A percentile compares a stretch with the other conserved stretches of the same genome.
Conservation (phyloP, 1,284 basidiomycete genomes). For the Rhodotorula sp. region DNA sequence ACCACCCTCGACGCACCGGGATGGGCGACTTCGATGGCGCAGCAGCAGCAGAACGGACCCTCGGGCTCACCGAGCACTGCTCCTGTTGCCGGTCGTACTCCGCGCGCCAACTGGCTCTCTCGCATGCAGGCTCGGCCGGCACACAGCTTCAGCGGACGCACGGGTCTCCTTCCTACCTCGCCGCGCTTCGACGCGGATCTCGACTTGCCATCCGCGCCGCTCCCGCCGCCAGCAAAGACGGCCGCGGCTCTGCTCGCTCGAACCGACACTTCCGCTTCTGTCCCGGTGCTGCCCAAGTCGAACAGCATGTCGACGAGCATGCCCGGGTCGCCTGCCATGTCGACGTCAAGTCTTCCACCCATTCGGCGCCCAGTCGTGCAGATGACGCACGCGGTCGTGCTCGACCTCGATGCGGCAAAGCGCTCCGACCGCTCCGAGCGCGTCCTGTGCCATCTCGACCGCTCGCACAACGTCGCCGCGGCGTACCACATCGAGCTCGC, state of each 20-base stretch:
- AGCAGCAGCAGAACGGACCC: neutral
- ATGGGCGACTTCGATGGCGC: slow-evolving; percentile 52
- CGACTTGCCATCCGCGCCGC: neutral
- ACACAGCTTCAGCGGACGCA: neutral
- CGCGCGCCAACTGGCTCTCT: slow-evolving; percentile 17
- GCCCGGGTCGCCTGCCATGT: neutral
- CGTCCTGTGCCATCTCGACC: slow-evolving; percentile 82
- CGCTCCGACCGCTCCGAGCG: slow-evolving; percentile 82
- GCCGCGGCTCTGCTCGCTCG: neutral
- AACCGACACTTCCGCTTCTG: neutral
- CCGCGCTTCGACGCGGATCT: slow-evolving; percentile 6
- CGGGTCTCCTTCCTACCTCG: neutral
- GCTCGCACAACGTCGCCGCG: slow-evolving; percentile 84
- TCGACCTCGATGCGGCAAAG: slow-evolving; percentile 77
- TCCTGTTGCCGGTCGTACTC: neutral
- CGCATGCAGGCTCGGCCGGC: slow-evolving; percentile 18
- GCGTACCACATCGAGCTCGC: slow-evolving; percentile 96
- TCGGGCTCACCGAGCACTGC: neutral
- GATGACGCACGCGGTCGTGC: slow-evolving; percentile 78
- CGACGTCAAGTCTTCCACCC: neutral
- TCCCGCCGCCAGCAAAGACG: neutral
- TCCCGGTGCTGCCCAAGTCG: neutral
- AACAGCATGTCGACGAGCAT: neutral
- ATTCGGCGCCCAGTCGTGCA: slow-evolving; percentile 20
- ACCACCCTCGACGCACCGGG: slow-evolving; percentile 77